phyloP scores from a whole-genome alignment of 2,329 filamentous ascomycete species.

The Mycosphaerella arachidis region DNA sequence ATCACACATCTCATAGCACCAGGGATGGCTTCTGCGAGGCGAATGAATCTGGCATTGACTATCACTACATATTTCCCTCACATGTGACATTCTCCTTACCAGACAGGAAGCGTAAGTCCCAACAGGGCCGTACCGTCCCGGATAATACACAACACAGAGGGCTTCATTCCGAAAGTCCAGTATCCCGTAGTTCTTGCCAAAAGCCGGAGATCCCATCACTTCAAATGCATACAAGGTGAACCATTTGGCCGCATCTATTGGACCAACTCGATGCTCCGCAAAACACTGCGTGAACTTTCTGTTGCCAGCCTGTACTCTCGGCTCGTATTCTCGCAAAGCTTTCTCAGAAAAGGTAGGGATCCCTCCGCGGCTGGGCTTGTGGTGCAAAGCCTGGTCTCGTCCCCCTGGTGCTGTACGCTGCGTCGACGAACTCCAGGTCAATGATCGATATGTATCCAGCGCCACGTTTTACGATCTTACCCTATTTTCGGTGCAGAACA shows the following conservation, averaged over 20 bases:
- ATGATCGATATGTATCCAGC: slow-evolving; percentile 35
- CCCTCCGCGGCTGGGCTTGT: slow-evolving; percentile 38
- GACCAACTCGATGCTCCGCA: slow-evolving; percentile 19
- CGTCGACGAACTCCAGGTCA: slow-evolving; percentile 34
- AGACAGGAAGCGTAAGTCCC: slow-evolving; percentile 4
- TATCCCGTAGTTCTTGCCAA: slow-evolving; percentile 23
- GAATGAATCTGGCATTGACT: not conserved
- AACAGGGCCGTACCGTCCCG: slow-evolving; percentile 27
- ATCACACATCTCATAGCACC: not conserved
- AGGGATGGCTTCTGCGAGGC: slow-evolving; percentile 1
- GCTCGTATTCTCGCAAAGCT: slow-evolving; percentile 40
- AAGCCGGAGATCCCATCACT: slow-evolving; percentile 39
- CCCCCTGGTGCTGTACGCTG: slow-evolving; percentile 37
- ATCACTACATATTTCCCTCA: not conserved
- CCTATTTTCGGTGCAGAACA: slow-evolving; percentile 33
- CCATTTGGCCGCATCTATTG: slow-evolving; percentile 38
- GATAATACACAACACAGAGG: slow-evolving; percentile 35
- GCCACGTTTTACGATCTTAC: slow-evolving; percentile 33
- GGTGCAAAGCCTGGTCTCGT: slow-evolving; percentile 35
- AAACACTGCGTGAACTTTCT: slow-evolving; percentile 32
- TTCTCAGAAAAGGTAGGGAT: slow-evolving; percentile 38
- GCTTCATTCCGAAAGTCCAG: slow-evolving; percentile 24
- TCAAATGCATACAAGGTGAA: slow-evolving; percentile 43
- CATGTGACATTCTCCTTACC: not conserved
- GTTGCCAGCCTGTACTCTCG: slow-evolving; percentile 32